Evolutionary conservation across 371 early-diverging fungal species (phyloP).

Genomic region (Rhizomucor miehei): DNA sequence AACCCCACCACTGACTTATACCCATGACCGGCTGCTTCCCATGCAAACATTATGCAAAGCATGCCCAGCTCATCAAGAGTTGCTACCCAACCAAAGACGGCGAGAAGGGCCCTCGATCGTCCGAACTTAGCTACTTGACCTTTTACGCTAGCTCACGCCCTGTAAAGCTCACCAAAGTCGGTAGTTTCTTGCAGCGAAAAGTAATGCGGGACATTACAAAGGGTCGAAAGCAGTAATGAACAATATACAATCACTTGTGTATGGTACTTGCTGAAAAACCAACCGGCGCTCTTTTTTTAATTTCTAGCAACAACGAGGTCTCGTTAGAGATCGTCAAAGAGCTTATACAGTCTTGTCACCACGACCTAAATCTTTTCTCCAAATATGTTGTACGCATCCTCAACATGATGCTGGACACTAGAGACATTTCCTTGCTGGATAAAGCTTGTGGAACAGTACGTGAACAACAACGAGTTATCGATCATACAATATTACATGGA

Average conservation of each 20-base stretch:
- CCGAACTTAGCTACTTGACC: slow-evolving; percentile 82
- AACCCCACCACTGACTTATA: too few relatives aligned
- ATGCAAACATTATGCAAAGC: slow-evolving; percentile 64
- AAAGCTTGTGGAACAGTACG: slow-evolving; percentile 56
- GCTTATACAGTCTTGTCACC: slow-evolving; percentile 69
- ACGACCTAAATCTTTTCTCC: slow-evolving; percentile 80
- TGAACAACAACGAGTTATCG: neutral
- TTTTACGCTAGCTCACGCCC: slow-evolving; percentile 89
- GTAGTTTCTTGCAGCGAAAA: slow-evolving; percentile 73
- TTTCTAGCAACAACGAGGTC: slow-evolving; percentile 33
- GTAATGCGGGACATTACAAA: slow-evolving; percentile 64
- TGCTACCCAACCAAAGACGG: slow-evolving; percentile 83
- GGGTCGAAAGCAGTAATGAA: slow-evolving; percentile 50
- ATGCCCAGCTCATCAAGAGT: slow-evolving; percentile 83
- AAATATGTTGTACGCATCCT: slow-evolving; percentile 60
- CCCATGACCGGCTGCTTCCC: slow-evolving; percentile 7
- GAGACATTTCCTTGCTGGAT: slow-evolving; percentile 51
- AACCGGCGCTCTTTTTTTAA: neutral
- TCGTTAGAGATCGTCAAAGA: slow-evolving; percentile 69
- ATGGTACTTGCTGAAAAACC: neutral
- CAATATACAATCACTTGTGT: neutral
- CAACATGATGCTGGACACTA: slow-evolving; percentile 48
- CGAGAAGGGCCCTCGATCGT: slow-evolving; percentile 73
- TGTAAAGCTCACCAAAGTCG: slow-evolving; percentile 89
- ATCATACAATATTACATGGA: neutral